Evolutionary conservation across 2,329 filamentous ascomycete species (phyloP).

Genomic region (Fusarium albosuccineum): DNA sequence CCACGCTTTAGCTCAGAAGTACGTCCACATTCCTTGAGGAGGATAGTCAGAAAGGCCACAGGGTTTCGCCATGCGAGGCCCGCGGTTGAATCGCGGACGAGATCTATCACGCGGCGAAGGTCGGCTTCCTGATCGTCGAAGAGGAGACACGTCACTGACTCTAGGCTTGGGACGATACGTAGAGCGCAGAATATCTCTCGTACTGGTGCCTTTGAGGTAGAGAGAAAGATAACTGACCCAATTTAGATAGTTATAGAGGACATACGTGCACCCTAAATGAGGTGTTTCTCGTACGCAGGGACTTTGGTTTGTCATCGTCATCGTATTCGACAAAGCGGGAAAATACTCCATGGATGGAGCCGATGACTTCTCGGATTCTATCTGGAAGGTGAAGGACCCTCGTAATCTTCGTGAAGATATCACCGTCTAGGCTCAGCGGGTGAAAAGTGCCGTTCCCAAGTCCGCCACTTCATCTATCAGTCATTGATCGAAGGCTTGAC

Average conservation of each 20-base stretch:
- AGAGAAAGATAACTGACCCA: neutral
- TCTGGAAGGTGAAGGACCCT: neutral
- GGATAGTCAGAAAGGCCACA: neutral
- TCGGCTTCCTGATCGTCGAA: neutral
- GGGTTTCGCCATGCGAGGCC: neutral
- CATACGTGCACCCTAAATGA: neutral
- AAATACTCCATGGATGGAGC: constrained; percentile 5
- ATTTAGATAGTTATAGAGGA: neutral
- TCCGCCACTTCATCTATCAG: neutral
- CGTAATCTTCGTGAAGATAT: neutral
- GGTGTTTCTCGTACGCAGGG: neutral
- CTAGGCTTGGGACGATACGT: neutral
- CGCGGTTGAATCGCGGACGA: neutral
- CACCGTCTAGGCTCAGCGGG: neutral
- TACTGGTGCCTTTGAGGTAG: neutral
- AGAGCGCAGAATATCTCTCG: neutral
- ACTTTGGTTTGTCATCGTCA: neutral
- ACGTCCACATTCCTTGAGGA: neutral
- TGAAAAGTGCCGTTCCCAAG: neutral
- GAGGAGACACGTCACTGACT: neutral
- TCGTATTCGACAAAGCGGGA: neutral
- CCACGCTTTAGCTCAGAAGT: constrained; percentile 2
- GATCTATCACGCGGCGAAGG: neutral
- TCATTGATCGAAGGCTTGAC: neutral
- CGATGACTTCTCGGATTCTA: neutral